Conservation (phyloP, 176 grass and related monocot species). For the Saccharum spontaneum region DNA sequence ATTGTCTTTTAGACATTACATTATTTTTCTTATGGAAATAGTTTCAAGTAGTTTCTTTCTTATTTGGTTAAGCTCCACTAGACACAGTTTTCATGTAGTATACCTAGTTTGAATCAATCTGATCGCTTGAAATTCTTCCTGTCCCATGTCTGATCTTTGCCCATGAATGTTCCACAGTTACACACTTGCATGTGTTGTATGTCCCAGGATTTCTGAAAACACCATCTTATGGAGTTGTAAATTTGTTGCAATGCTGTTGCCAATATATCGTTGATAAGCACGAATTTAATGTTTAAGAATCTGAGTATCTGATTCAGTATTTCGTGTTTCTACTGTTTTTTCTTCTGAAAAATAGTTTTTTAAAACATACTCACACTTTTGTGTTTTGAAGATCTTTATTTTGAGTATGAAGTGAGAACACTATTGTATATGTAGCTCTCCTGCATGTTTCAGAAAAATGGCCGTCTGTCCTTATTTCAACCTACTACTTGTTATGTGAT, state of each 20-base stretch:
- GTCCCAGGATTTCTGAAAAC: constrained; percentile 22
- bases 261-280: not conserved
- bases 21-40: constrained; percentile 20
- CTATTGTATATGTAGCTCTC: not conserved
- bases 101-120: not conserved
- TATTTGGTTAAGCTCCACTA: constrained; percentile 14
- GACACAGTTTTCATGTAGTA: not conserved
- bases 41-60: constrained; percentile 7
- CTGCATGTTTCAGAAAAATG: not conserved
- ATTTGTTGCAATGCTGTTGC: constrained; percentile 3
- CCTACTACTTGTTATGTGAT: constrained; percentile 18
- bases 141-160: not conserved
- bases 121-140: not conserved
- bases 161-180: not conserved
- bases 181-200: not conserved
- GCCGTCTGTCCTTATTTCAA: not conserved
- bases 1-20: not conserved
- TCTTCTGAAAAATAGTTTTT: not conserved
- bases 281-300: not conserved
- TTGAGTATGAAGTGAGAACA: not conserved
- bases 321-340: not conserved
- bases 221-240: constrained; percentile 5
- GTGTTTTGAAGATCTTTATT: not conserved
- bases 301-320: not conserved
- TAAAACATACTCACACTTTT: not conserved